Evolutionary conservation across 495 filamentous ascomycete genomes (phyloP).

Genomic region (Cryomyces antarcticus): DNA sequence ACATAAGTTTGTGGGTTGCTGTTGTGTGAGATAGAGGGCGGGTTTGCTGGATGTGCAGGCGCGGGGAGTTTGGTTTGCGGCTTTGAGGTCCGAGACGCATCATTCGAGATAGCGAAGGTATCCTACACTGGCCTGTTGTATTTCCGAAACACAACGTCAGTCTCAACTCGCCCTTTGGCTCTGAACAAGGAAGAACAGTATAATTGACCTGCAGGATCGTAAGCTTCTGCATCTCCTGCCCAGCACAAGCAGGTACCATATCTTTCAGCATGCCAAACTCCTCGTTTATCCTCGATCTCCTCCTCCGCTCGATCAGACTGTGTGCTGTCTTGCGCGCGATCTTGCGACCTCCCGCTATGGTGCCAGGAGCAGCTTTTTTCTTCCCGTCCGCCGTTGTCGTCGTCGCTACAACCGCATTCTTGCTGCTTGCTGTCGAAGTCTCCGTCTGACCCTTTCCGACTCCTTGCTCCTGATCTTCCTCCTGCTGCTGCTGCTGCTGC

Average conservation of each 20-base stretch:
- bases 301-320: slow-evolving; percentile 75
- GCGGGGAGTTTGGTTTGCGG: slow-evolving; percentile 24
- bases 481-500: slow-evolving; percentile 14
- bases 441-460: too few relatives aligned
- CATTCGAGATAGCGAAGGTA: slow-evolving; percentile 88
- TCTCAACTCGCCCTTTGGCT: slow-evolving; percentile 10
- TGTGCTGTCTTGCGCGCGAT: slow-evolving; percentile 93
- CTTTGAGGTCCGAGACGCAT: slow-evolving; percentile 68
- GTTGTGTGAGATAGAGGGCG: background rate
- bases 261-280: slow-evolving; percentile 86
- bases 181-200: background rate
- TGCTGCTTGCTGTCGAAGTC: slow-evolving; percentile 13
- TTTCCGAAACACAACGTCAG: too few relatives aligned
- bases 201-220: slow-evolving; percentile 66
- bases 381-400: slow-evolving; percentile 25
- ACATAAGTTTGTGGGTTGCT: background rate
- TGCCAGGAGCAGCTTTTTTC: slow-evolving; percentile 46
- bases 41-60: background rate
- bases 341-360: slow-evolving; percentile 68
- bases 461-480: slow-evolving; percentile 23
- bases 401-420: slow-evolving; percentile 1
- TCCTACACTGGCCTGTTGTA: slow-evolving; percentile 68
- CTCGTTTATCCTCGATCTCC: slow-evolving; percentile 96
- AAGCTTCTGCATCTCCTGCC: slow-evolving; percentile 94
- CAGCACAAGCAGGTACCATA: slow-evolving; percentile 84